These are phyloP conservation scores for Irpex sp. DNA, from an alignment of 1,284 basidiomycete genomes.

Conservation along the genomic window DNA sequence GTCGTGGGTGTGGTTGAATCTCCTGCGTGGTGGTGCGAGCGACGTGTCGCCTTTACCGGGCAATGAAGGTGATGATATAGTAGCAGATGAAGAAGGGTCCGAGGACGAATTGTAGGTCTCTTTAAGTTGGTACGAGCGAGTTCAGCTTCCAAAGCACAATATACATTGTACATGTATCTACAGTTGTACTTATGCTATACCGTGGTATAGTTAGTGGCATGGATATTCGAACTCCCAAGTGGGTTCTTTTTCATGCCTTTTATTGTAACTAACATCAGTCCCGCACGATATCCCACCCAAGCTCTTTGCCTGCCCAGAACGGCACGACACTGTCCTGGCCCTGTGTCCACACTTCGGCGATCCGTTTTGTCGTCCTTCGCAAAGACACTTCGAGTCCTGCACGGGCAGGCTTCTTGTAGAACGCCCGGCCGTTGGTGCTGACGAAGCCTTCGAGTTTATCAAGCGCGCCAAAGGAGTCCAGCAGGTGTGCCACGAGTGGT, in stretches of 20 bases:
- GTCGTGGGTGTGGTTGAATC: slow-evolving; percentile 60
- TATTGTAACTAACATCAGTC: not conserved
- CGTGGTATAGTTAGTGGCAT: too few relatives aligned
- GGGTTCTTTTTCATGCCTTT: not conserved
- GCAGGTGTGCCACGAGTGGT: slow-evolving; percentile 79
- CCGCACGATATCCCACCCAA: slow-evolving; percentile 74
- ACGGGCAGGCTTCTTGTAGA: slow-evolving; percentile 56
- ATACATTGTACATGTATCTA: too few relatives aligned
- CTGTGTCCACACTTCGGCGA: slow-evolving; percentile 47
- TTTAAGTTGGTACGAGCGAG: too few relatives aligned
- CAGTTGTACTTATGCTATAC: too few relatives aligned
- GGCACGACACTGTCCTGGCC: slow-evolving; percentile 69
- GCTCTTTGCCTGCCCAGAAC: slow-evolving; percentile 85
- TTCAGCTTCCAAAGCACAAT: too few relatives aligned
- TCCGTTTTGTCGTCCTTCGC: slow-evolving; percentile 36
- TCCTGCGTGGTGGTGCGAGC: slow-evolving; percentile 43
- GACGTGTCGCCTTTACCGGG: slow-evolving; percentile 30
- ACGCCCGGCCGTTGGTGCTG: slow-evolving; percentile 69
- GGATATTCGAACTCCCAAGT: too few relatives aligned
- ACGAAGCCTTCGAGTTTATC: slow-evolving; percentile 78
- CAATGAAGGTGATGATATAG: slow-evolving; percentile 25
- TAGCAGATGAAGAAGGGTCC: slow-evolving; percentile 5
- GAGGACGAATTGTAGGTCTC: not conserved
- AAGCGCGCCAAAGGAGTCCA: slow-evolving; percentile 84
- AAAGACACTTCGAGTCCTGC: slow-evolving; percentile 26